Base-by-base conservation (phyloP, 2,329 filamentous ascomycete species). In the Colletotrichum phormii region DNA sequence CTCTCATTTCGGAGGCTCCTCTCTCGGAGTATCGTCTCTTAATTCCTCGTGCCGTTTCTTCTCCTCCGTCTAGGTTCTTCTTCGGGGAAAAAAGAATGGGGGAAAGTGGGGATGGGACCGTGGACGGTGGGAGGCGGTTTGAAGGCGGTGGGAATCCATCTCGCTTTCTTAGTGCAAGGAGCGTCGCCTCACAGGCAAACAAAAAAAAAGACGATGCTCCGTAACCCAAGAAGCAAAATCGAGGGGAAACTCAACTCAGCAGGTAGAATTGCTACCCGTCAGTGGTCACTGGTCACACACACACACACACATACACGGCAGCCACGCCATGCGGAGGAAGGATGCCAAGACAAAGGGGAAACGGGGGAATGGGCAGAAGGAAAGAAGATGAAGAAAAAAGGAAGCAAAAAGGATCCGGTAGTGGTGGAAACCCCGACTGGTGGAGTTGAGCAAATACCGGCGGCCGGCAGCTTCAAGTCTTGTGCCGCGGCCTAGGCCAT, bases 391-490 rank as follows among this genome's bases (percentile, higher is more conserved):
- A 37, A 49, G 57, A 46, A 26, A 26, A 57, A 58, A 63, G 31
- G 58, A 63, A 37, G 33, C 55, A 42, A 26, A 57, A 58, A 63
- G 31, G 53, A 63, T 54, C 65, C 65, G 70, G 59, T 37, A 69
- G 54, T 68, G 65, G 49, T 54, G 31, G 46, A 24, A 62, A 63
- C 35, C 53, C 54, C 59, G 69, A 72, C 51, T 60, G 59, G 65
- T 69, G 65, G 65, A 64, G 54, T 51, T 2, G 11, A 37, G 22
- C 54, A 69, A 60, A 55, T 72, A 72, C 59, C 65, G 70, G 46
- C 58, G 57, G 46, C 65, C 65, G 70, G 65, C 70, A 69, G 22
- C 65, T 69, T 59, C n/a, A n/a, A 49, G 18, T 69, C 24, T 54
- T 55, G 53, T 37, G 46, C 49, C 60, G 60, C 60, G 18, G 46